Percentiles rank a stretch among this genome's conserved stretches.
phyloP scores from a whole-genome alignment of 192 early-diverging fungal species.

The Linderina pennispora region DNA sequence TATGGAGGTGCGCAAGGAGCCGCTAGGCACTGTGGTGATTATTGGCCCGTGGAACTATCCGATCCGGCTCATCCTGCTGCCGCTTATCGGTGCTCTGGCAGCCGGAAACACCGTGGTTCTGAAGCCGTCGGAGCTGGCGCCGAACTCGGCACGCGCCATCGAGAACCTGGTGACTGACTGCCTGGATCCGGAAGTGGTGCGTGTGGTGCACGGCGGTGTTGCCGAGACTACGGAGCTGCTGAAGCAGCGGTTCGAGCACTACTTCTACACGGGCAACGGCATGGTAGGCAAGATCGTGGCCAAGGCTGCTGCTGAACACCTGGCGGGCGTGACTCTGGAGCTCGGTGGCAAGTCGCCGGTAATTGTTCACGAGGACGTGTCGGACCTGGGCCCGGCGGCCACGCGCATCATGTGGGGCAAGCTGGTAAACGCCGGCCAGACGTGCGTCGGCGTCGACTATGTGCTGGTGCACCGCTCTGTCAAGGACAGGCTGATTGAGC shows the following conservation, averaged over 20 bases:
- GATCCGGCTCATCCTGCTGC: conserved; percentile 60
- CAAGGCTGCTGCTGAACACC: conserved; percentile 73
- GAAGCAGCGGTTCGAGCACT: conserved; percentile 79
- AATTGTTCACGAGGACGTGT: conserved; percentile 58
- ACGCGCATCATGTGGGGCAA: conserved; percentile 79
- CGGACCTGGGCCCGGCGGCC: conserved; percentile 57
- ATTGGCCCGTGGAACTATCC: conserved; percentile 69
- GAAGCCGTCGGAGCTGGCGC: conserved; percentile 82
- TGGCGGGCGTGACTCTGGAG: conserved; percentile 87
- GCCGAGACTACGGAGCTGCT: conserved; percentile 70
- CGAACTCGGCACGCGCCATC: conserved; percentile 57
- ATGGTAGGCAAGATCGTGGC: conserved; percentile 77
- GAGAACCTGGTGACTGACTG: conserved; percentile 64
- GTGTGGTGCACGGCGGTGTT: conserved; percentile 71
- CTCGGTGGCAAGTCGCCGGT: conserved; percentile 87
- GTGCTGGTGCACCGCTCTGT: conserved; percentile 59
- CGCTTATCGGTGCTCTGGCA: conserved; percentile 78
- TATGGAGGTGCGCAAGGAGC: conserved; percentile 59
- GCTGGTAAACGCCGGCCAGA: conserved; percentile 83
- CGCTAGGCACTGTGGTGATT: conserved; percentile 69
- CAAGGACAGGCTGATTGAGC: conserved; percentile 53
- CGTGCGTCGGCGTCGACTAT: conserved; percentile 86
- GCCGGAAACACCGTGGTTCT: conserved; percentile 80
- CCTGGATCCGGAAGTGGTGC: conserved; percentile 58
- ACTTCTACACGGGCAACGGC: conserved; percentile 88